These are phyloP conservation scores for Pythium aphanidermatum DNA, from an alignment of 352 stramenopile species.

Conservation along the genomic window DNA sequence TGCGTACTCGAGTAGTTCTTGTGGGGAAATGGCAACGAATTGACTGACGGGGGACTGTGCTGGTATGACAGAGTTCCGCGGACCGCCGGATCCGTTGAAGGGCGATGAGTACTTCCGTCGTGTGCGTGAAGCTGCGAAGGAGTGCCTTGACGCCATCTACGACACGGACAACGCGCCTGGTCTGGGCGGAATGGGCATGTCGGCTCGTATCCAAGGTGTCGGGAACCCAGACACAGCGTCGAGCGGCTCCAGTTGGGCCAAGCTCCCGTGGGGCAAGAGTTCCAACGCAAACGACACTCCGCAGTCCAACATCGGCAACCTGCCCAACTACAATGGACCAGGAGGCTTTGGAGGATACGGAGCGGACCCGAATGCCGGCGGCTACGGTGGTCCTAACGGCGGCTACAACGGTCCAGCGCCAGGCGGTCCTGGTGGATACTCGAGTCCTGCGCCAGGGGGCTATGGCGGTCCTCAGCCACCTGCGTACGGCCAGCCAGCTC, in stretches of 20 bases:
- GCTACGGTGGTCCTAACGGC: conserved; percentile 9
- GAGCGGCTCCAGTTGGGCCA: conserved; percentile 58
- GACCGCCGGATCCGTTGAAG: conserved; percentile 89
- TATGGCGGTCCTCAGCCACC: conserved; percentile 22
- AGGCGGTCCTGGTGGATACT: conserved; percentile 9
- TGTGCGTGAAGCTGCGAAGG: conserved; percentile 91
- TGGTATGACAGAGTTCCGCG: conserved; percentile 83
- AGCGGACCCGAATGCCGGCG: background rate
- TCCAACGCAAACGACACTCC: conserved; percentile 49
- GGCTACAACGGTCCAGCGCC: background rate
- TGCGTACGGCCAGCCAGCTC: conserved; percentile 20
- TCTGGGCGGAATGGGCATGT: conserved; percentile 70
- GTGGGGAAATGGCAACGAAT: too few relatives aligned
- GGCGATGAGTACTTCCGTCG: conserved; percentile 92
- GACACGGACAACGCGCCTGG: conserved; percentile 72
- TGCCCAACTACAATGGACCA: conserved; percentile 42
- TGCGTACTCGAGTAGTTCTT: conserved; percentile 35
- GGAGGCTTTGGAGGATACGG: conserved; percentile 34
- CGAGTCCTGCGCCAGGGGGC: conserved; percentile 18
- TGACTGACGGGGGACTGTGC: too few relatives aligned
- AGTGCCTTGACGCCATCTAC: conserved; percentile 94
- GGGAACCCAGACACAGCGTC: conserved; percentile 47
- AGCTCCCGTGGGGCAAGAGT: conserved; percentile 63
- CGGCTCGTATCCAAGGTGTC: conserved; percentile 73
- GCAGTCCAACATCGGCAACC: conserved; percentile 44